A percentile compares a stretch with the other conserved stretches of the same genome.
Conservation (phyloP, 1,139 yeast species). For the Yamadazyma trypodendri region DNA sequence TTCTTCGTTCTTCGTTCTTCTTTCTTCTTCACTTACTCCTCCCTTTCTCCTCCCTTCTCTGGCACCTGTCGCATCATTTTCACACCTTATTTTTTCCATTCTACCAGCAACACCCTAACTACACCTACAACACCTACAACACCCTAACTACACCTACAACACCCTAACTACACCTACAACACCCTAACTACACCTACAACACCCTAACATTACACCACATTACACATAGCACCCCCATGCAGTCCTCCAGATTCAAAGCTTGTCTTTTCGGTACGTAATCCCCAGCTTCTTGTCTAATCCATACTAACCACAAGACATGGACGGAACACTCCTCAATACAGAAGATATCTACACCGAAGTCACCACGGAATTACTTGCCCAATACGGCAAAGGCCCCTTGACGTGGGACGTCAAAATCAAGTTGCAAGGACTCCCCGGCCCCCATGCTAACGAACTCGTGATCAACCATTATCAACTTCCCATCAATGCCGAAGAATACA, state of each 20-base stretch:
- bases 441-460: conserved; percentile 57
- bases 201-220: no score
- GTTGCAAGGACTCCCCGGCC: conserved; percentile 90
- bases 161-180: background rate
- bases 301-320: conserved; percentile 62
- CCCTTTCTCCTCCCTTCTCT: no score
- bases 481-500: conserved; percentile 61
- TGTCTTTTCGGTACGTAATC: conserved; percentile 72
- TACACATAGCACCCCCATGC: no score
- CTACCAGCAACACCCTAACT: no score
- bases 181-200: no score
- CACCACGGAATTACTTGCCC: conserved; percentile 60
- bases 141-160: background rate
- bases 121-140: background rate
- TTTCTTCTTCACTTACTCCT: no score
- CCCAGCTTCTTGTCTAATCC: background rate
- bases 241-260: no score
- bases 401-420: conserved; percentile 88
- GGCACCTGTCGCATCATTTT: no score
- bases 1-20: no score
- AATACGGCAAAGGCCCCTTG: conserved; percentile 71
- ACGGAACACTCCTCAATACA: conserved; percentile 86
- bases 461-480: conserved; percentile 70
- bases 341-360: conserved; percentile 88
- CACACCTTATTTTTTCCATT: no score